Percentiles rank a stretch among this genome's conserved stretches.
These are phyloP conservation scores for Phanerochaete sordida DNA, from an alignment of 768 basidiomycete genomes.

Conservation along the genomic window DNA sequence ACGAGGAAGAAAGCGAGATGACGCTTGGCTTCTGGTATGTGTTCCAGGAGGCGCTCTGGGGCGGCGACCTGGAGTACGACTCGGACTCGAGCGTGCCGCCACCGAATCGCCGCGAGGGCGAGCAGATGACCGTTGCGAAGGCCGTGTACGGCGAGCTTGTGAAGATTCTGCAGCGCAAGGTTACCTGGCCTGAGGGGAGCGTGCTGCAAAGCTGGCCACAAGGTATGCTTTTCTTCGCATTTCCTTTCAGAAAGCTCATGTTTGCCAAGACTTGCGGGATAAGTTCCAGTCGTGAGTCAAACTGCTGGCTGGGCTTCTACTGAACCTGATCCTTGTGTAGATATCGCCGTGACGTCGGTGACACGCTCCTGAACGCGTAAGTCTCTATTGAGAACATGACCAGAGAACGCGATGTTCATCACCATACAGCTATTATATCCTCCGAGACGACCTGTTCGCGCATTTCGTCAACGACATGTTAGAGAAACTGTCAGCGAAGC, in stretches of 20 bases:
- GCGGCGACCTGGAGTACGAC: constrained; percentile 37
- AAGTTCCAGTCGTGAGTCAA: constrained; percentile 70
- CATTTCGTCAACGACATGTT: constrained; percentile 63
- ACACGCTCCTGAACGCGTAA: constrained; percentile 85
- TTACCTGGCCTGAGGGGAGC: constrained; percentile 58
- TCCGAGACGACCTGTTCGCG: constrained; percentile 79
- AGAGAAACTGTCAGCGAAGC: constrained; percentile 44
- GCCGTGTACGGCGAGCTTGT: constrained; percentile 81
- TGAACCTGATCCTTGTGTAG: constrained; percentile 31
- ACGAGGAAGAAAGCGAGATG: constrained; percentile 87
- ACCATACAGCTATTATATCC: constrained; percentile 68
- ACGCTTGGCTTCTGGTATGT: constrained; percentile 89
- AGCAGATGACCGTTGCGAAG: constrained; percentile 56
- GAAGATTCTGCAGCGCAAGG: constrained; percentile 65
- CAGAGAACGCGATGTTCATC: constrained; percentile 3
- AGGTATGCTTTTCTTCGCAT: constrained; percentile 39
- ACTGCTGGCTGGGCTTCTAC: neutral
- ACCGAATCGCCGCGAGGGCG: constrained; percentile 25
- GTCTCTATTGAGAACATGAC: constrained; percentile 23
- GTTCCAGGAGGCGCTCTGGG: constrained; percentile 86
- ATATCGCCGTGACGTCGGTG: constrained; percentile 83
- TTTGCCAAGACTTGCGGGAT: constrained; percentile 62
- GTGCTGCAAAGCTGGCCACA: constrained; percentile 54
- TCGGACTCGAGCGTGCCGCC: constrained; percentile 19
- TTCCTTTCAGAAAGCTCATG: neutral